Evolutionary conservation across 371 early-diverging fungal genomes (phyloP).

Genomic region (Rhizomucor pusillus): DNA sequence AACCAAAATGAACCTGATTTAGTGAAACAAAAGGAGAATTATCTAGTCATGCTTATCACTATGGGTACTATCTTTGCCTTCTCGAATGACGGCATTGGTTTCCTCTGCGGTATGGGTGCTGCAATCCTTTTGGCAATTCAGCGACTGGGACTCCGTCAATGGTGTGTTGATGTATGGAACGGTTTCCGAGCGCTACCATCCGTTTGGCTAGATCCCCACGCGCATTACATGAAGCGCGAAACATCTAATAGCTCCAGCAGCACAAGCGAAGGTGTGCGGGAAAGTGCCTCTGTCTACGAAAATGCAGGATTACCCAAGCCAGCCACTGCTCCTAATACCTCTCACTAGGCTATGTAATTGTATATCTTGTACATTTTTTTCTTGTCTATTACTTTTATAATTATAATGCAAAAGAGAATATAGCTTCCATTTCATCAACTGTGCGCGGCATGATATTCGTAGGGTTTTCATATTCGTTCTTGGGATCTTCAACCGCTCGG

Average conservation of each 20-base stretch:
- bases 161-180: constrained; percentile 10
- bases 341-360: background rate
- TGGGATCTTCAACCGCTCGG: constrained; percentile 61
- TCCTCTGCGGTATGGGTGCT: constrained; percentile 61
- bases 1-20: constrained; percentile 39
- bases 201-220: constrained; percentile 16
- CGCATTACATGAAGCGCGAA: constrained; percentile 3
- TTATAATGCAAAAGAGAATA: constrained; percentile 49
- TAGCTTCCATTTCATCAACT: constrained; percentile 76
- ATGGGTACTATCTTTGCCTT: constrained; percentile 71
- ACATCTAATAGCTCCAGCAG: background rate
- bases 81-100: constrained; percentile 83
- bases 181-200: constrained; percentile 14
- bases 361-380: constrained; percentile 3
- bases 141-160: constrained; percentile 29
- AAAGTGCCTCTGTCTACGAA: background rate
- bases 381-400: background rate
- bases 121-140: constrained; percentile 45
- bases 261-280: background rate
- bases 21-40: constrained; percentile 55
- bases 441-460: constrained; percentile 61
- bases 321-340: background rate
- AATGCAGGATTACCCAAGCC: constrained; percentile 6
- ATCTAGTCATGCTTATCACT: constrained; percentile 66
- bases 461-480: constrained; percentile 64